phyloP scores from a whole-genome alignment of 1,139 yeast genomes.

The Lodderomyces margitis region DNA sequence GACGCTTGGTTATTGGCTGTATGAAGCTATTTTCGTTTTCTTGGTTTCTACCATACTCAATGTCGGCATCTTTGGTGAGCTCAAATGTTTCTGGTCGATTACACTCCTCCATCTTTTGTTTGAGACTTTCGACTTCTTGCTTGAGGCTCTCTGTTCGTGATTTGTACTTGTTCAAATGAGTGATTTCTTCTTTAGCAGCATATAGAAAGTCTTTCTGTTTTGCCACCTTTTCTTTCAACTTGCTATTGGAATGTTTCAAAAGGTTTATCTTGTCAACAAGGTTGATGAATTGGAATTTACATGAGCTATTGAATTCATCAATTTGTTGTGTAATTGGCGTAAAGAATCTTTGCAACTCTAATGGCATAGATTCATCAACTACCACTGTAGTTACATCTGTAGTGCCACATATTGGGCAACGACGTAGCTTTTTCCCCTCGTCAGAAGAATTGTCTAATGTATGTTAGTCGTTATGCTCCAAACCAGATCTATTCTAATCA shows the following conservation, averaged over 20 bases:
- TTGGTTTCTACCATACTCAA: slow-evolving; percentile 5
- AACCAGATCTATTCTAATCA: not conserved
- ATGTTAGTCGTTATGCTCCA: not conserved
- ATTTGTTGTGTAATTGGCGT: slow-evolving; percentile 18
- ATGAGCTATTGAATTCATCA: slow-evolving; percentile 16
- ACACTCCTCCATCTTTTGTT: slow-evolving; percentile 7
- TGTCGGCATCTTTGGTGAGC: slow-evolving; percentile 7
- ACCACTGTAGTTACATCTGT: slow-evolving; percentile 15
- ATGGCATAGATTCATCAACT: slow-evolving; percentile 15
- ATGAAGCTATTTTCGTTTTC: slow-evolving; percentile 2
- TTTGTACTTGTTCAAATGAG: slow-evolving; percentile 14
- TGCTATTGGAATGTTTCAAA: slow-evolving; percentile 10
- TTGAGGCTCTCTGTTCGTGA: slow-evolving; percentile 10
- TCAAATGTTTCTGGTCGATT: slow-evolving; percentile 11
- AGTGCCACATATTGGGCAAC: slow-evolving; percentile 18
- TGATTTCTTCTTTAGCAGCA: slow-evolving; percentile 20
- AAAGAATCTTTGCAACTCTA: slow-evolving; percentile 17
- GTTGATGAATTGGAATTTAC: slow-evolving; percentile 18
- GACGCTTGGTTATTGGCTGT: not conserved
- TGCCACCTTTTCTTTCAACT: slow-evolving; percentile 14
- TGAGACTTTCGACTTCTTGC: slow-evolving; percentile 8
- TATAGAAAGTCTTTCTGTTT: slow-evolving; percentile 17
- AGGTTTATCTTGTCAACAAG: slow-evolving; percentile 14
- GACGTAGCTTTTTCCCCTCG: not conserved
- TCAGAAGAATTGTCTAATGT: not conserved